A percentile compares a stretch with the other conserved stretches of the same genome.
These are phyloP conservation scores for Gaeumannomyces tritici DNA, from an alignment of 2,329 filamentous ascomycete genomes.

Conservation along the genomic window DNA sequence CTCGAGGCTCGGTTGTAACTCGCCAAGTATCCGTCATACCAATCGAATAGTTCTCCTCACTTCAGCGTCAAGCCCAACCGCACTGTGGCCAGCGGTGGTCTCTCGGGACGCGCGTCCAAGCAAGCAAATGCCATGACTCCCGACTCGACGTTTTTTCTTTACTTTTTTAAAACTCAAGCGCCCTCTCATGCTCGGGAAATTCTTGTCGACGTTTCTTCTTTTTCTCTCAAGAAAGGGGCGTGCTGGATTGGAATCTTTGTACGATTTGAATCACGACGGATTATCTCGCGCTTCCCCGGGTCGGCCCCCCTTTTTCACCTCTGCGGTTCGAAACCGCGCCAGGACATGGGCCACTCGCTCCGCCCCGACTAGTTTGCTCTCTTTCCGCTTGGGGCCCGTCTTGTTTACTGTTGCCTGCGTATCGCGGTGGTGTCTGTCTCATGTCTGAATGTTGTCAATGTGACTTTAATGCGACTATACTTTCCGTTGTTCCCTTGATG, in stretches of 20 bases:
- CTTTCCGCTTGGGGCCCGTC: too few relatives aligned
- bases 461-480: too few relatives aligned
- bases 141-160: slow-evolving; percentile 8
- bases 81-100: slow-evolving; percentile 9
- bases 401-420: too few relatives aligned
- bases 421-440: too few relatives aligned
- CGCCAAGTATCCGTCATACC: slow-evolving; percentile 38
- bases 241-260: slow-evolving; percentile 25
- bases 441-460: too few relatives aligned
- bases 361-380: too few relatives aligned
- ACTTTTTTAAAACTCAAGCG: slow-evolving; percentile 16
- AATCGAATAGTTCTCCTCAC: slow-evolving; percentile 2
- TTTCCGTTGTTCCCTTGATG: too few relatives aligned
- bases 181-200: slow-evolving; percentile 11
- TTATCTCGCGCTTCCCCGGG: slow-evolving; percentile 11
- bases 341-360: too few relatives aligned
- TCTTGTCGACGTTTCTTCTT: slow-evolving; percentile 3
- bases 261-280: slow-evolving; percentile 21
- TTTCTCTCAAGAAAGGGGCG: slow-evolving; percentile 16
- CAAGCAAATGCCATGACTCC: slow-evolving; percentile 4
- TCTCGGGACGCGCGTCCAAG: slow-evolving; percentile 4
- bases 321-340: too few relatives aligned
- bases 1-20: slow-evolving; percentile 46
- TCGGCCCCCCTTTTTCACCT: slow-evolving; percentile 6
- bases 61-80: not conserved